A percentile compares a stretch with the other conserved stretches of the same genome.
phyloP scores from a whole-genome alignment of 192 early-diverging fungal species.

The Tieghemiomyces parasiticus region DNA sequence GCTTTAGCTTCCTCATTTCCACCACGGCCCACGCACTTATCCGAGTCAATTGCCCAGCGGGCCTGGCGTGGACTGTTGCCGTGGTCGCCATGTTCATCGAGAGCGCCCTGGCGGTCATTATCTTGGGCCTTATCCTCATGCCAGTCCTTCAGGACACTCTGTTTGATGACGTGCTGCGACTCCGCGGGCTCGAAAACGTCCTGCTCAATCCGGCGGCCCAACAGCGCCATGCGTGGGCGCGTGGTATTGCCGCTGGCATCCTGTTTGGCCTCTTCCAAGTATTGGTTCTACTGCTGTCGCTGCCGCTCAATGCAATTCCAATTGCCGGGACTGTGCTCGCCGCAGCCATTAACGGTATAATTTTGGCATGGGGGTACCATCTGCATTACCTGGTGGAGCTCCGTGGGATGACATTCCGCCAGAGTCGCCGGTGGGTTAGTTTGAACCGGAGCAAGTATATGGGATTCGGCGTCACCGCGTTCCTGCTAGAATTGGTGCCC shows the following conservation, averaged over 20 bases:
- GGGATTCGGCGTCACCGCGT: slow-evolving; percentile 11
- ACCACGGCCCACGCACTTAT: slow-evolving; percentile 18
- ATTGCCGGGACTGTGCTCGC: slow-evolving; percentile 17
- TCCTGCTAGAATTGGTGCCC: slow-evolving; percentile 23
- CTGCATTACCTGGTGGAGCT: slow-evolving; percentile 8
- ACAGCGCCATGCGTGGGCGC: background rate
- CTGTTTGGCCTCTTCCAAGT: slow-evolving; percentile 9
- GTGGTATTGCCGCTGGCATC: slow-evolving; percentile 1
- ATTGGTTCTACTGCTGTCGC: slow-evolving; percentile 16
- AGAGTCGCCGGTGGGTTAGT: slow-evolving; percentile 3
- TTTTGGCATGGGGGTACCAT: slow-evolving; percentile 8
- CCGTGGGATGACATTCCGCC: slow-evolving; percentile 9
- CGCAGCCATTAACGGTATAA: background rate
- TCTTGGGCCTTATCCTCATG: slow-evolving; percentile 16
- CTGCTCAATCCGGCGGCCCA: background rate
- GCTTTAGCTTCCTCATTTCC: slow-evolving; percentile 14
- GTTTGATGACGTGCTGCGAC: slow-evolving; percentile 13
- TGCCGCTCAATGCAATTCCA: slow-evolving; percentile 21
- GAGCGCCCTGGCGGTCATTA: slow-evolving; percentile 12
- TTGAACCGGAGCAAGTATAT: background rate
- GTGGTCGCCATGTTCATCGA: slow-evolving; percentile 20
- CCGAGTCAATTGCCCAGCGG: slow-evolving; percentile 10
- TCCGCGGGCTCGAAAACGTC: slow-evolving; percentile 5
- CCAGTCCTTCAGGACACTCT: slow-evolving; percentile 15
- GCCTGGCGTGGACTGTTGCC: slow-evolving; percentile 19